Conservation (phyloP, 106 monocot genomes). For the Gastrodia elata region DNA sequence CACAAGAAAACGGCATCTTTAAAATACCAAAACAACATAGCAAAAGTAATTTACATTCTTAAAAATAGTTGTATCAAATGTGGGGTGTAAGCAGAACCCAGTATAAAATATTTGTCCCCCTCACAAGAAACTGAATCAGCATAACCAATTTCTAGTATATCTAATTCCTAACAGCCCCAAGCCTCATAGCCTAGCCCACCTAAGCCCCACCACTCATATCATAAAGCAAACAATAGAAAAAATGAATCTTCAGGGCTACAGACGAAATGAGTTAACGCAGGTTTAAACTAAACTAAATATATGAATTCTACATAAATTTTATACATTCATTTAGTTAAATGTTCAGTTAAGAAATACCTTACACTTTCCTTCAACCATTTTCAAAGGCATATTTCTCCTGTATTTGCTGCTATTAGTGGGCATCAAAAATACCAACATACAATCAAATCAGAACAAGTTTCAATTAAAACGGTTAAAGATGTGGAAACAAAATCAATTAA, state of each 20-base stretch:
- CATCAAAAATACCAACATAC: slow-evolving; percentile 99
- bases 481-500: not conserved
- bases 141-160: too few relatives aligned
- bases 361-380: slow-evolving; percentile 96
- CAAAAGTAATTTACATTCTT: slow-evolving; percentile 43
- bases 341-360: slow-evolving; percentile 43
- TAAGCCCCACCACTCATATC: not conserved
- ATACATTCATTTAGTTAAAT: not conserved
- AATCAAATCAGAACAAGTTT: slow-evolving; percentile 17
- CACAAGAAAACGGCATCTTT: not conserved
- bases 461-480: slow-evolving; percentile 8
- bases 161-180: too few relatives aligned
- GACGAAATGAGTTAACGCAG: not conserved
- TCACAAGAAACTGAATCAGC: too few relatives aligned
- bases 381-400: slow-evolving; percentile 96
- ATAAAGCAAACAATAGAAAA: not conserved
- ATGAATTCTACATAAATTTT: not conserved
- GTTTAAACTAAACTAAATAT: not conserved
- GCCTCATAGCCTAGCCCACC: too few relatives aligned
- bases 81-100: too few relatives aligned
- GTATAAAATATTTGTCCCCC: too few relatives aligned
- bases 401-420: slow-evolving; percentile 87
- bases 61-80: too few relatives aligned
- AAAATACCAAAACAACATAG: slow-evolving; percentile 13
- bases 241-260: not conserved